These are phyloP conservation scores for Pseudisothecium myosuroides DNA, from an alignment of 225 moss, liverwort and hornwort species.

Conservation along the genomic window DNA sequence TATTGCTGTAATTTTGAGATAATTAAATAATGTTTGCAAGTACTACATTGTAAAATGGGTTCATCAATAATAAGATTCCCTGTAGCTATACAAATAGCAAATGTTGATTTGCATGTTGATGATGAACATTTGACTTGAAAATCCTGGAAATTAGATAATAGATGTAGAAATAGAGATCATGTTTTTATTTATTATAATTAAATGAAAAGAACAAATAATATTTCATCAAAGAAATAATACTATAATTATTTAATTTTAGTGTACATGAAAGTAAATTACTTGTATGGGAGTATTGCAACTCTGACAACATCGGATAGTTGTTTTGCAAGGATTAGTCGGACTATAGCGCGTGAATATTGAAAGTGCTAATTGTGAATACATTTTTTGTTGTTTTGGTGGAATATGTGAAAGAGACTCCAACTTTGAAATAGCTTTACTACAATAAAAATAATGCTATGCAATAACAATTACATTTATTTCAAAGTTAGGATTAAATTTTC, in stretches of 20 bases:
- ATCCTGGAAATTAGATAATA: constrained; percentile 4
- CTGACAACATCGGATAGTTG: constrained; percentile 20
- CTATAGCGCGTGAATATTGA: constrained; percentile 48
- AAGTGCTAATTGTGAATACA: constrained; percentile 48
- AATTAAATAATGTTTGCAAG: constrained; percentile 60
- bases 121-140: constrained; percentile 50
- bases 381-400: constrained; percentile 16
- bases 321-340: constrained; percentile 29
- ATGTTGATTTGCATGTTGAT: constrained; percentile 28
- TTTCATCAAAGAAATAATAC: too few species aligned
- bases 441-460: constrained; percentile 51
- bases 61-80: constrained; percentile 61
- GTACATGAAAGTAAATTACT: background rate
- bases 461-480: background rate
- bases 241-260: background rate
- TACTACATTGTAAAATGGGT: constrained; percentile 31
- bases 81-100: constrained; percentile 60
- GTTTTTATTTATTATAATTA: background rate
- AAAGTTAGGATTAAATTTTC: background rate
- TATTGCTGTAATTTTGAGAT: constrained; percentile 19
- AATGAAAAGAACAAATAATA: background rate
- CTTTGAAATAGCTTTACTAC: constrained; percentile 76
- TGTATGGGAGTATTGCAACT: constrained; percentile 40
- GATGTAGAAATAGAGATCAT: background rate
- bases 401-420: constrained; percentile 47